Evolutionary conservation across 2,329 filamentous ascomycete species (phyloP), one percentile per base, ranked within the genome.

Genomic region (Phialocephala sp.): DNA sequence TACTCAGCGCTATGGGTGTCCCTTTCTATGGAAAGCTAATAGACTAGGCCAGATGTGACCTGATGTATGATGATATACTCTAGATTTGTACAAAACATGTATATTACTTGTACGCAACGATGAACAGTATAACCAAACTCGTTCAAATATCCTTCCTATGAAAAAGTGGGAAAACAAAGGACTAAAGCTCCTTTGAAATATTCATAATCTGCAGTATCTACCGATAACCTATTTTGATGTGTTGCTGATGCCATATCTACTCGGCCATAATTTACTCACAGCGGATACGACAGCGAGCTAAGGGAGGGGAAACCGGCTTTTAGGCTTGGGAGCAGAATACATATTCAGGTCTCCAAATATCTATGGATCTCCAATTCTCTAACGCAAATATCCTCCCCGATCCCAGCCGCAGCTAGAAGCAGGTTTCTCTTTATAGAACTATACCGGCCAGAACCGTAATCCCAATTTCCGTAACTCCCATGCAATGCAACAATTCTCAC

Each of bases 21-120:
- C 73, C 73, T 58, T 74, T 74, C 50, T 71, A 72, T 37, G 71
- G 71, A 60, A 72, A 73, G 60, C 60, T 69, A 50, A 66, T 72
- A 39, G 64, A 73, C 45, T 72, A 71, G 55, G 60, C 45, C 35
- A 22, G 35, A 35, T 37, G 43, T 22, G n/a, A 36, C 20, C n/a
- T 24, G 63, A 37, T 60, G 47, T 64, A 61, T 37, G 52, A 50
- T 35, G 39, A 41, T 32, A 39, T n/a, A 50, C 12, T 41, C 20
- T 50, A 68, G 54, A 66, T 58, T 50, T 72, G 66, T 69, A 69
- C 64, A 69, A 43, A 56, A 67, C 61, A 62, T 72, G 67, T 72
- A 72, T 65, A 68, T 20, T 67, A 68, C 63, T 62, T 69, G 66
- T 69, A 68, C 63, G 59, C 43, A 68, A 63, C 35, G 35, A 36